Evolutionary conservation across 2,329 filamentous ascomycete species (phyloP), one percentile per base, ranked within the genome.

Genomic region (Penicillium hordei): DNA sequence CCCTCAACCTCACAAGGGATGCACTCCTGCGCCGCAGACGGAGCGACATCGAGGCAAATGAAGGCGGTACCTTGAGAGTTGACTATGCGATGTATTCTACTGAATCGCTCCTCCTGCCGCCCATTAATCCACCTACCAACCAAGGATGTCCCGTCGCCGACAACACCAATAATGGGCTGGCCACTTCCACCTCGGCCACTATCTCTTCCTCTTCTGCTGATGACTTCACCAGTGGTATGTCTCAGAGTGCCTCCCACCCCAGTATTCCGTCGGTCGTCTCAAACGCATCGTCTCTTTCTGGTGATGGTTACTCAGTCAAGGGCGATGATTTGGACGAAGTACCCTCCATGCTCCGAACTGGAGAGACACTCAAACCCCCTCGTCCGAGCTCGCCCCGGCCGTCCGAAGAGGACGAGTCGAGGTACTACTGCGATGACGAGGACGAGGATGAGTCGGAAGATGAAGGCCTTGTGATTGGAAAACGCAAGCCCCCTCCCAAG

Each of bases 181-280:
- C 68, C 29, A 71, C 67, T 5, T 77, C 75, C 3, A 74, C 72
- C 25, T 76, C 76, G 34, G 73, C 73, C 33, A 79, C 78, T 13
- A 77, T 79, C 19, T 79, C 77, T 13, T 79, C 78, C 7, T 78
- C 76, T 1, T 77, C 76, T n/a, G 72, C 75, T 34, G 77, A 77
- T 52, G 77, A 78, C 52, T 76, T 72, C 43, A 74, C 72, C 34
- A 79, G 77, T 48, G 78, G 77, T 50, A 78, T 79, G 66, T 79
- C 78, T 29, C 76, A 79, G 51, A 78, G 75, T 62, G 75, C 76
- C 40, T 80, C 78, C 9, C 76, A 79, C 59, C 78, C 77, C 5
- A 79, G 78, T 61, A 78, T 80, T 34, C 77, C 77, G 4, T 77
- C 77, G 12, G 76, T 78, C 17, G 63, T 77, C 17, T 79, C 78